phyloP scores from a whole-genome alignment of 2,329 filamentous ascomycete genomes.

The Thelonectria olida region DNA sequence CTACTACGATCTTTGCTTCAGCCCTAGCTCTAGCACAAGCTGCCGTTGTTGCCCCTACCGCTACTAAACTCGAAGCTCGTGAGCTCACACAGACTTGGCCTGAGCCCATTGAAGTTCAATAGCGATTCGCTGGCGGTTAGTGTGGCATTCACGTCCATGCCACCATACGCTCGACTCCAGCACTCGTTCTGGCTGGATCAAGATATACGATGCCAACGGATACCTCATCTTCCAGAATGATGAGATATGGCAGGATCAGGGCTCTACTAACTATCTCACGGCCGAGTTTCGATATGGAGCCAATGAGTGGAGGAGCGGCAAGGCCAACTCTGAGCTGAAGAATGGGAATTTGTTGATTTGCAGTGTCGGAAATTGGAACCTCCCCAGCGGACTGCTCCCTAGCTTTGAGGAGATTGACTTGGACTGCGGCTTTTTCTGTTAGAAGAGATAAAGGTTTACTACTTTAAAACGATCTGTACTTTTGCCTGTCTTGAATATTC shows the following conservation, averaged over 20 bases:
- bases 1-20: not conserved
- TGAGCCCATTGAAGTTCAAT: not conserved
- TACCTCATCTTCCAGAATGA: not conserved
- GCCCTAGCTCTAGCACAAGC: not conserved
- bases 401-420: conserved; percentile 1
- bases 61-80: not conserved
- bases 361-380: not conserved
- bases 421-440: not conserved
- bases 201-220: not conserved
- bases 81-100: not conserved
- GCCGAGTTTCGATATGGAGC: not conserved
- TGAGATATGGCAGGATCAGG: not conserved
- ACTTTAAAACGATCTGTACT: no score
- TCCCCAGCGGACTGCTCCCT: not conserved
- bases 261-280: not conserved
- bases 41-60: not conserved
- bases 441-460: no score
- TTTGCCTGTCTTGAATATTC: no score
- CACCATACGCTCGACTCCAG: not conserved
- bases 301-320: not conserved
- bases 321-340: not conserved
- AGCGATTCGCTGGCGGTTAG: not conserved
- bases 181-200: conserved; percentile 1
- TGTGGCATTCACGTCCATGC: not conserved
- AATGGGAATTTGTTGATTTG: not conserved